Conservation (phyloP, 306 rosid species). For the Geum urbanum region DNA sequence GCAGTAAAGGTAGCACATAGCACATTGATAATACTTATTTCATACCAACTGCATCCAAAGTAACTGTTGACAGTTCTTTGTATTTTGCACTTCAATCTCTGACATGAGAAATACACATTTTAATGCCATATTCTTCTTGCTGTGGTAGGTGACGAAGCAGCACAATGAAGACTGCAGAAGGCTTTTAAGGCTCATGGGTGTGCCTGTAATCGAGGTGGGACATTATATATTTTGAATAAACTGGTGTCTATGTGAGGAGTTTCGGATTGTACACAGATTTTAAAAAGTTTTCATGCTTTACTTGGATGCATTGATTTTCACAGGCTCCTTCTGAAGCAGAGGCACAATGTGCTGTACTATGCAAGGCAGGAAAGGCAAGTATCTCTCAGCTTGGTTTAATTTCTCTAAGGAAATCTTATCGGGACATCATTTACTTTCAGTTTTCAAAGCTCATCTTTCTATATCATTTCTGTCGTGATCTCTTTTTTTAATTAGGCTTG, state of each 20-base stretch:
- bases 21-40: conserved; percentile 11
- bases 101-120: conserved; percentile 5
- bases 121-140: conserved; percentile 23
- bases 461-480: background rate
- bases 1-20: conserved; percentile 93
- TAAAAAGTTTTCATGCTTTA: conserved; percentile 4
- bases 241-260: background rate
- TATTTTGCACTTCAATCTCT: background rate
- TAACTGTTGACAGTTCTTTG: background rate
- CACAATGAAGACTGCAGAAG: conserved; percentile 93
- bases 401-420: background rate
- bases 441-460: background rate
- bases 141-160: conserved; percentile 79
- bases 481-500: conserved; percentile 20
- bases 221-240: conserved; percentile 21
- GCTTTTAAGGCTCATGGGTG: conserved; percentile 94
- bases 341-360: conserved; percentile 95
- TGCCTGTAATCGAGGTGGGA: conserved; percentile 89
- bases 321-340: conserved; percentile 99
- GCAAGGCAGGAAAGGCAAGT: conserved; percentile 88
- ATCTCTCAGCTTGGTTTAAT: conserved; percentile 13
- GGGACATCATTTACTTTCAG: background rate
- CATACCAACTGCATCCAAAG: background rate
- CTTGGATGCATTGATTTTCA: conserved; percentile 23
- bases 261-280: background rate